phyloP scores from a whole-genome alignment of 2,329 filamentous ascomycete genomes.

The Claviceps sp. region DNA sequence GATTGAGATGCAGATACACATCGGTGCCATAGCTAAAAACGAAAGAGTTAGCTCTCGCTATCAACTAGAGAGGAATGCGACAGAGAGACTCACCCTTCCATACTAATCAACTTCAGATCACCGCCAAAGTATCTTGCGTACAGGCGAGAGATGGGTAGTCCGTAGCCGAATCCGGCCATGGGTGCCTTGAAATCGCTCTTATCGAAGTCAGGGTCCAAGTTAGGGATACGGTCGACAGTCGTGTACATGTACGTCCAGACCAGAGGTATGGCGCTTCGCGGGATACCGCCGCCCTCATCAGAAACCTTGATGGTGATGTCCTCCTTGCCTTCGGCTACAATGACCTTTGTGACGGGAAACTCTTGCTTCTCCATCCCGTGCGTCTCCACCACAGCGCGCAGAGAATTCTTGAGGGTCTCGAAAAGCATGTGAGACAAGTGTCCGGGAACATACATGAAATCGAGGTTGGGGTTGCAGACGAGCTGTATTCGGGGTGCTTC shows the following conservation, averaged over 20 bases:
- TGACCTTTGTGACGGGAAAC: slow-evolving; percentile 93
- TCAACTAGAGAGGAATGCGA: background rate
- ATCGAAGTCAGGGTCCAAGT: slow-evolving; percentile 91
- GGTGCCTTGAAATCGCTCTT: slow-evolving; percentile 98
- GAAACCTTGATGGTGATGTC: slow-evolving; percentile 98
- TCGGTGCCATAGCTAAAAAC: slow-evolving; percentile 78
- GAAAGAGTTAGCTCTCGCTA: background rate
- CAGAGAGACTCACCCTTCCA: slow-evolving; percentile 70
- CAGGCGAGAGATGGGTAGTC: slow-evolving; percentile 80
- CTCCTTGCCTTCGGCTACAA: slow-evolving; percentile 93
- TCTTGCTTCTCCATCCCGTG: slow-evolving; percentile 92
- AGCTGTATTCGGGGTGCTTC: slow-evolving; percentile 94
- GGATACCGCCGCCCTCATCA: slow-evolving; percentile 93
- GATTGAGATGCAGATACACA: slow-evolving; percentile 94
- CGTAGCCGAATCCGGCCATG: slow-evolving; percentile 99
- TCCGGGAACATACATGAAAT: slow-evolving; percentile 99
- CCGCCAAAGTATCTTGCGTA: slow-evolving; percentile 97
- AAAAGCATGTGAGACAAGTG: slow-evolving; percentile 99
- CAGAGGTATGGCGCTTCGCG: slow-evolving; percentile 79
- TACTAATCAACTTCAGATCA: slow-evolving; percentile 93
- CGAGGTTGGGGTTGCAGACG: slow-evolving; percentile 82
- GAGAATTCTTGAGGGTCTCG: slow-evolving; percentile 95
- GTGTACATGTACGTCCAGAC: slow-evolving; percentile 99
- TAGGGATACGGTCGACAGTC: slow-evolving; percentile 90
- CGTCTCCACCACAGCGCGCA: slow-evolving; percentile 89